A percentile compares a stretch with the other conserved stretches of the same genome.
Conservation (phyloP, 2,329 filamentous ascomycete genomes). For the Cryphonectria naterciae region DNA sequence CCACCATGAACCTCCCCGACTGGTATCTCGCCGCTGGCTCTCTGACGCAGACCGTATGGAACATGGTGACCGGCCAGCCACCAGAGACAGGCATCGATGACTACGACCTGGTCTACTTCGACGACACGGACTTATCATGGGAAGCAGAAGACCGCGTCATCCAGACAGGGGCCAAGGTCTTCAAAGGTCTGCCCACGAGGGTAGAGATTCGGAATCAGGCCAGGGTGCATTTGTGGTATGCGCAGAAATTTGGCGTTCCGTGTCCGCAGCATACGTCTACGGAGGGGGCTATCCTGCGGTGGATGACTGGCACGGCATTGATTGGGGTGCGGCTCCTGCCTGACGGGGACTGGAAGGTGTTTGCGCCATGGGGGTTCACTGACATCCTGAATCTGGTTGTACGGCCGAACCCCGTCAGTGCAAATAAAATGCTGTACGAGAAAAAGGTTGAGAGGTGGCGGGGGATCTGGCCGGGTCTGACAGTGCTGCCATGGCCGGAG, state of each 20-base stretch:
- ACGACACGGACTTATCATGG: conserved; percentile 40
- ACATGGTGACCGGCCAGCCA: conserved; percentile 36
- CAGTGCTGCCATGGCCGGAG: conserved; percentile 30
- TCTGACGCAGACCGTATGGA: conserved; percentile 45
- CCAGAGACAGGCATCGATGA: conserved; percentile 42
- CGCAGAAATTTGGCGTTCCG: conserved; percentile 37
- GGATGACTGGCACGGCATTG: conserved; percentile 43
- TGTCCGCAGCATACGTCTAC: conserved; percentile 38
- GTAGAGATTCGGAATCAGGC: conserved; percentile 46
- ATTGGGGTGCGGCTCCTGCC: conserved; percentile 37
- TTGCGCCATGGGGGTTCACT: conserved; percentile 41
- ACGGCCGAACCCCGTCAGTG: conserved; percentile 39
- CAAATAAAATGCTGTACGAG: conserved; percentile 36
- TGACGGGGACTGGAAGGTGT: conserved; percentile 39
- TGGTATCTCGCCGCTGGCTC: conserved; percentile 40
- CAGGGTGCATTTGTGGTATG: conserved; percentile 45
- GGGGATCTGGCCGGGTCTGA: conserved; percentile 37
- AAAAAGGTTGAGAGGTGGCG: conserved; percentile 40
- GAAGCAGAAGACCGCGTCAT: conserved; percentile 43
- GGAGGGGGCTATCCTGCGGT: conserved; percentile 41
- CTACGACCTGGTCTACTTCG: conserved; percentile 44
- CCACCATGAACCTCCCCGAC: conserved; percentile 23
- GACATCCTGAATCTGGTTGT: conserved; percentile 42
- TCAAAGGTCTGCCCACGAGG: conserved; percentile 37
- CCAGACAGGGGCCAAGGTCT: conserved; percentile 36